Evolutionary conservation across 1,284 basidiomycete species (phyloP).

Genomic region (Cryptococcus sp.): DNA sequence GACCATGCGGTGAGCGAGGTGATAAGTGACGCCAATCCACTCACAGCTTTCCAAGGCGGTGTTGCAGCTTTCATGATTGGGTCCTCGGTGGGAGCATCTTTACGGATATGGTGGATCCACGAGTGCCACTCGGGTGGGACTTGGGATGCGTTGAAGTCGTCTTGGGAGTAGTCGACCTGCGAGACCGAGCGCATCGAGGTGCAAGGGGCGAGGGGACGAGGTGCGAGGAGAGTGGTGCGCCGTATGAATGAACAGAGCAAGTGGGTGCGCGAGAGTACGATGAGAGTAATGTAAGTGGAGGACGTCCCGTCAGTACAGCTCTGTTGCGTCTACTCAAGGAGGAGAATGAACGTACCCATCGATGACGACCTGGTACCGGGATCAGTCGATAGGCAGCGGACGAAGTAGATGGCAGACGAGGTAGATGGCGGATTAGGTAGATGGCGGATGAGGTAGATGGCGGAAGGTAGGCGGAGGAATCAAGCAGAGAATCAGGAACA

Average conservation of each 20-base stretch:
- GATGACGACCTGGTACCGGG: slow-evolving; percentile 22
- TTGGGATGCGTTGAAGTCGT: slow-evolving; percentile 85
- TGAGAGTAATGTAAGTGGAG: no score
- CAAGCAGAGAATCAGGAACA: no score
- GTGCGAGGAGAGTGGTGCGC: background rate
- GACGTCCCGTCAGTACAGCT: no score
- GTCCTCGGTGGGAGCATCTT: slow-evolving; percentile 74
- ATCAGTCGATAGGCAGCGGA: background rate
- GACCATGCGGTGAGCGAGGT: background rate
- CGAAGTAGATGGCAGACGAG: background rate
- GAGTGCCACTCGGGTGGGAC: slow-evolving; percentile 93
- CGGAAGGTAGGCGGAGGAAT: no score
- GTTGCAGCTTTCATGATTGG: slow-evolving; percentile 65
- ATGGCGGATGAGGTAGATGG: no score
- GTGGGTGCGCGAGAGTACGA: background rate
- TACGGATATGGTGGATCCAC: slow-evolving; percentile 88
- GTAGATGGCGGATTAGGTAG: no score
- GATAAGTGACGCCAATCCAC: slow-evolving; percentile 43
- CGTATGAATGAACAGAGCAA: background rate
- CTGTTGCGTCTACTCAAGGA: no score
- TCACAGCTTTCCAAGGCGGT: slow-evolving; percentile 79
- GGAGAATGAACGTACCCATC: slow-evolving; percentile 17
- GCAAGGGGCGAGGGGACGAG: background rate
- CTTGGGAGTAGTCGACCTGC: slow-evolving; percentile 87
- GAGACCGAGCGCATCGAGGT: slow-evolving; percentile 39